Base-by-base conservation (phyloP, 768 basidiomycete genomes). In the Asterophora lycoperdoides region DNA sequence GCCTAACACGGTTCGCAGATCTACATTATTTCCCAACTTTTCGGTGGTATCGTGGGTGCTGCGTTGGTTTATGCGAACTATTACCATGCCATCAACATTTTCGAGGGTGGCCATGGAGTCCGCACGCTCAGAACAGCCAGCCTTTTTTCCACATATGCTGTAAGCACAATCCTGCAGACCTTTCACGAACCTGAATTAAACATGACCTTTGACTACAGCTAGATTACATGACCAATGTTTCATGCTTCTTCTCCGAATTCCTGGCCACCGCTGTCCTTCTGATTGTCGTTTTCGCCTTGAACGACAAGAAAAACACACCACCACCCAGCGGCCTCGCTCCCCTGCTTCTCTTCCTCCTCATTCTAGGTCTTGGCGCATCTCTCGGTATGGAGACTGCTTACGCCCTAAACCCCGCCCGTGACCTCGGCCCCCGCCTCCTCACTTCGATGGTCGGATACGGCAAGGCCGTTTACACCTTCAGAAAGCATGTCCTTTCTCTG, bases 381-480 rank as follows among this genome's bases (percentile, higher is more conserved):
- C 68, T 87, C 38, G 85, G 85, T 3, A 76, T 83, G 74, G 72
- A 87, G 60, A 87, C 86, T 0, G 65, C 57, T 9, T 70, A 67
- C 48, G 69, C 68, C 4, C 42, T 71, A 5, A 71, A 71, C 54
- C 67, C 68, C 29, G 64, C 68, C n/a, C 63, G 68, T 46, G 60
- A 73, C 54, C 65, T 73, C 30, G 86, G 86, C 14, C 86, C 86
- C 5, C 75, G 86, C 19, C 64, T 89, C 43, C 63, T 86, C 56
- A 84, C 83, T 1, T 76, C 85, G 4, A 81, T 86, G 74, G 83
- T 77, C 8, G 86, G 86, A 2, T 89, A 86, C 56, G 84, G 84
- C 28, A 70, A 63, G 32, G 60, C 64, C 43, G 69, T 75, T 8
- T 75, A 64, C 48, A 68, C 64, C 10, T 74, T 68, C 53, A 59